Evolutionary conservation across 768 basidiomycete genomes (phyloP).

Genomic region (Agrocybe pediades): DNA sequence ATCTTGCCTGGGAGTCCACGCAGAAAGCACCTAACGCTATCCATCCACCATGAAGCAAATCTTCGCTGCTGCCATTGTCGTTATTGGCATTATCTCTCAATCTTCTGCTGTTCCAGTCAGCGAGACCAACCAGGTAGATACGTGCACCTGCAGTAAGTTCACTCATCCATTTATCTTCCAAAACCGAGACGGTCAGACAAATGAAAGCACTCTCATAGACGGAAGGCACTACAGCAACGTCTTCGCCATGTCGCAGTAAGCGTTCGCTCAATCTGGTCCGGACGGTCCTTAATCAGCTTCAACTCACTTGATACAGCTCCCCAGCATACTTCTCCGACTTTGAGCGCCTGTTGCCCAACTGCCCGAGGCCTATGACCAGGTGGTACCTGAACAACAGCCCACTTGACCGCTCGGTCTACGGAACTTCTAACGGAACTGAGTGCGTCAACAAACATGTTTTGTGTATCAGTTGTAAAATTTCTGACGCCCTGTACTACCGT

Average conservation of each 20-base stretch:
- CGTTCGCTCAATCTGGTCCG: background rate
- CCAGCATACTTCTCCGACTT: background rate
- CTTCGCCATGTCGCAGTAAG: background rate
- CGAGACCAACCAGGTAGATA: background rate
- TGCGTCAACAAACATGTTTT: background rate
- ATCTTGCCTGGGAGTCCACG: too few relatives aligned
- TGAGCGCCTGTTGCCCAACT: background rate
- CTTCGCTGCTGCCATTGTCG: background rate
- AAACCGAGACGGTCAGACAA: too few relatives aligned
- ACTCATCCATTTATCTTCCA: too few relatives aligned
- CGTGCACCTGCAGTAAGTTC: background rate
- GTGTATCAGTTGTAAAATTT: background rate
- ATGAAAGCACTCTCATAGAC: background rate
- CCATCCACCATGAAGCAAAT: background rate
- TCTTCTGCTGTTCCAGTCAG: background rate
- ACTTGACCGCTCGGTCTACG: background rate
- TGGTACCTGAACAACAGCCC: background rate
- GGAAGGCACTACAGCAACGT: background rate
- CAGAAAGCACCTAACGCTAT: too few relatives aligned
- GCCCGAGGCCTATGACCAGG: background rate
- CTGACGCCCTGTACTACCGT: background rate
- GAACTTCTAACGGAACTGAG: too few relatives aligned
- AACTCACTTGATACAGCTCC: background rate
- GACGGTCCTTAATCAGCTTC: too few relatives aligned
- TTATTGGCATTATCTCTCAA: background rate